Evolutionary conservation across 2,329 filamentous ascomycete species (phyloP).

Genomic region (Calycina marina): DNA sequence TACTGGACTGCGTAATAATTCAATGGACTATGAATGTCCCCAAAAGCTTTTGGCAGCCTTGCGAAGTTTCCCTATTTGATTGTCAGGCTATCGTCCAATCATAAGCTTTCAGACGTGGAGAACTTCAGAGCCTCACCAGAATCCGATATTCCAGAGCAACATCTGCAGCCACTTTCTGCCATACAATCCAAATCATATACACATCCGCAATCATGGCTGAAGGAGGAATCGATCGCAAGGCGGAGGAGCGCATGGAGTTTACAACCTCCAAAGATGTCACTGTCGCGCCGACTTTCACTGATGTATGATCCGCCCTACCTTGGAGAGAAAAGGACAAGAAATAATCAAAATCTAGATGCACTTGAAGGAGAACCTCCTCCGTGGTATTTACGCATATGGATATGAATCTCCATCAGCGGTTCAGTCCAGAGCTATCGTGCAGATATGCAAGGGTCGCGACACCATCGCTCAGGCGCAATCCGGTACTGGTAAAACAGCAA

Average conservation of each 20-base stretch:
- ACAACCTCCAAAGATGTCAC: slow-evolving; percentile 96
- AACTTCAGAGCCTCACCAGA: too few relatives aligned
- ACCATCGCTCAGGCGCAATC: slow-evolving; percentile 98
- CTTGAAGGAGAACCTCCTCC: slow-evolving; percentile 60
- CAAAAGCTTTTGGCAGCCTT: too few relatives aligned
- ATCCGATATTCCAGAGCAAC: too few relatives aligned
- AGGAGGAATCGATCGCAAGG: slow-evolving; percentile 69
- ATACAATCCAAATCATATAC: too few relatives aligned
- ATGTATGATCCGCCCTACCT: slow-evolving; percentile 30
- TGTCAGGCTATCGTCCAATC: too few relatives aligned
- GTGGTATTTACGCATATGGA: slow-evolving; percentile 95
- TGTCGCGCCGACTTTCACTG: slow-evolving; percentile 84
- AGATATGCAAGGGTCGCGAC: slow-evolving; percentile 97
- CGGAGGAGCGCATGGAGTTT: slow-evolving; percentile 96
- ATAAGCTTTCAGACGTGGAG: neutral
- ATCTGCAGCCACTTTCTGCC: too few relatives aligned
- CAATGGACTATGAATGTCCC: too few relatives aligned
- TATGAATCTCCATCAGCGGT: slow-evolving; percentile 97
- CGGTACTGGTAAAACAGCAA: slow-evolving; percentile 91
- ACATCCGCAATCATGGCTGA: slow-evolving; percentile 57
- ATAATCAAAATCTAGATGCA: slow-evolving; percentile 19
- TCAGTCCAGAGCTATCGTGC: slow-evolving; percentile 94
- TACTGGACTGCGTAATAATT: too few relatives aligned
- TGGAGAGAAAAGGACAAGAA: neutral
- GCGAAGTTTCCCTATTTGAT: too few relatives aligned